These are phyloP conservation scores for Pyrus pyrifolia DNA, from an alignment of 306 rosid genomes.

Conservation along the genomic window DNA sequence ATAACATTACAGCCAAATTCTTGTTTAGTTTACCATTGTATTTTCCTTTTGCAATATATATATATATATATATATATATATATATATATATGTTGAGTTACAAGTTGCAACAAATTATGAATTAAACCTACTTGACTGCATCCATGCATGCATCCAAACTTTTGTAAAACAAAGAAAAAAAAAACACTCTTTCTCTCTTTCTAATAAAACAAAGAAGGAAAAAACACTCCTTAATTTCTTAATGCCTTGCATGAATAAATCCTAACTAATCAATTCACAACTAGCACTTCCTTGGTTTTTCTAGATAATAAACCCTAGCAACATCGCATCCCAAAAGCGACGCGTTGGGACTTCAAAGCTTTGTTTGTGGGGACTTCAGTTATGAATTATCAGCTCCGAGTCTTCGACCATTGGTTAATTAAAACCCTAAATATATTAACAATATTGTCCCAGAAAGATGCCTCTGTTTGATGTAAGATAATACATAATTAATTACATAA, in stretches of 20 bases:
- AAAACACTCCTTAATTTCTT: neutral
- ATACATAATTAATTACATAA: neutral
- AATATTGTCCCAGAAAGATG: neutral
- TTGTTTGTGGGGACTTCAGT: neutral
- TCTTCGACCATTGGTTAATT: neutral
- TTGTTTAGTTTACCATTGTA: neutral
- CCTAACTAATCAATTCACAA: neutral
- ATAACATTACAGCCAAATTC: neutral
- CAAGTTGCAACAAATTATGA: neutral
- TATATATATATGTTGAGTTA: neutral
- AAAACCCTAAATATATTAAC: neutral
- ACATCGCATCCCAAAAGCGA: neutral
- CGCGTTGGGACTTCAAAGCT: neutral
- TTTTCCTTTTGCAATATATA: neutral
- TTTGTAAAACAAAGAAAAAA: neutral
- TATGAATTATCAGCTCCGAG: neutral
- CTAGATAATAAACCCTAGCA: neutral
- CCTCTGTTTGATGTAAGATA: neutral
- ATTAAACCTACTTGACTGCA: neutral
- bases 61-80: too few relatives aligned
- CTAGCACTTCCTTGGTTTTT: neutral
- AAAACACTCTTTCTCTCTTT: neutral
- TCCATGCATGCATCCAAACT: neutral
- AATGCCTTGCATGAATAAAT: neutral
- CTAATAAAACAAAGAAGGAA: neutral